These are phyloP conservation scores for Aspergillus aculeatinus DNA, from an alignment of 2,329 filamentous ascomycete genomes.

Conservation along the genomic window DNA sequence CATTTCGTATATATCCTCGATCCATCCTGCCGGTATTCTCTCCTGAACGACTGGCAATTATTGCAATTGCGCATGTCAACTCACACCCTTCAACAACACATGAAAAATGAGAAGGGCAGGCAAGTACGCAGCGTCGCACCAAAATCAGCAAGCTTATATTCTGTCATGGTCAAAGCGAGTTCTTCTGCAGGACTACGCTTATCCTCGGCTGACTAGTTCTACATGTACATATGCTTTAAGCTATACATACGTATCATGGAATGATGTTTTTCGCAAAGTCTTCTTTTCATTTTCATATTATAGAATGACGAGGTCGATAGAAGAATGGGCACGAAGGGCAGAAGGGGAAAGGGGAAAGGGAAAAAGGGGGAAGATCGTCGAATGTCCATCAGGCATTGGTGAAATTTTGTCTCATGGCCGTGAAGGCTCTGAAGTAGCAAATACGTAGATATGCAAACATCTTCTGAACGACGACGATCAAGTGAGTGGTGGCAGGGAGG, in stretches of 20 bases:
- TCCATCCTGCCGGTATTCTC: too few relatives aligned
- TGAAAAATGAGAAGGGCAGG: neutral
- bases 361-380: neutral
- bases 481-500: neutral
- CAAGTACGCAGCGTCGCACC: neutral
- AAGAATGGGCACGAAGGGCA: neutral
- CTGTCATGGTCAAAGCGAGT: neutral
- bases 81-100: too few relatives aligned
- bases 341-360: neutral
- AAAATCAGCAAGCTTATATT: neutral
- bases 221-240: neutral
- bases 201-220: neutral
- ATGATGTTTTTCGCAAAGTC: neutral
- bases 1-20: neutral
- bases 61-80: neutral
- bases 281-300: neutral
- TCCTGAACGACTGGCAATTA: too few relatives aligned
- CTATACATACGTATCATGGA: neutral
- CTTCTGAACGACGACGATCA: constrained; percentile 58
- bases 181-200: neutral
- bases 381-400: constrained; percentile 58
- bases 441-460: constrained; percentile 96
- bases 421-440: constrained; percentile 99
- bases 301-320: neutral
- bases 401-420: constrained; percentile 96